phyloP scores from a whole-genome alignment of 257 asterid species.

The Cruciata laevipes region DNA sequence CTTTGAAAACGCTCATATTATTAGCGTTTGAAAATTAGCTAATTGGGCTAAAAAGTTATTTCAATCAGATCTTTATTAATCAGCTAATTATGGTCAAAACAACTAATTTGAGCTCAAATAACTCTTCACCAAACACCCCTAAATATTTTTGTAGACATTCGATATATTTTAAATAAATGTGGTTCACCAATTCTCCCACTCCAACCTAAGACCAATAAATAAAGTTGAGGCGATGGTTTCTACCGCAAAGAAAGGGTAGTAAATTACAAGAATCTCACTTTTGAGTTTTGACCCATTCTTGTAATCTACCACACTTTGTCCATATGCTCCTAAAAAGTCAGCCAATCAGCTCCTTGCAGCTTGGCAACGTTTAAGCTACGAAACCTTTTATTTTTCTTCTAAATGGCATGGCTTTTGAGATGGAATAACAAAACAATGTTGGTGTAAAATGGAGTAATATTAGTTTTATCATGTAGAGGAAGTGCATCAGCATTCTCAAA shows the following conservation, averaged over 20 bases:
- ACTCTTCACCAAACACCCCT: no score
- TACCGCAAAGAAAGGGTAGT: background rate
- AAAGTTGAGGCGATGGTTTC: background rate
- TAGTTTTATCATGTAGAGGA: no score
- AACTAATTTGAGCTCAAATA: no score
- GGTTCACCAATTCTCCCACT: background rate
- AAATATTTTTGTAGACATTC: no score
- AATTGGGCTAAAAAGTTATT: no score
- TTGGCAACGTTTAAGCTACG: background rate
- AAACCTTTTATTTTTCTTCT: background rate
- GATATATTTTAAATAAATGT: no score
- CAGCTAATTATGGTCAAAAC: no score
- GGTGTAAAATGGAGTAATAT: background rate
- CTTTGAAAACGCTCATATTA: no score
- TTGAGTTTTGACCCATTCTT: slow-evolving; percentile 14
- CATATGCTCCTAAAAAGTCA: background rate
- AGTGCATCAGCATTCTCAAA: background rate
- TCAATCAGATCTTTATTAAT: no score
- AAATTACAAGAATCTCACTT: background rate
- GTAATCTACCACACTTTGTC: background rate
- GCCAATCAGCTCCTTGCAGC: background rate
- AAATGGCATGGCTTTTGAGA: background rate
- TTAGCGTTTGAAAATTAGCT: no score
- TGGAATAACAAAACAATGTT: background rate
- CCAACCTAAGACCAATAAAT: slow-evolving; percentile 5